Base-by-base conservation (phyloP, 148 eudicot species). In the Polygonum maritimum region DNA sequence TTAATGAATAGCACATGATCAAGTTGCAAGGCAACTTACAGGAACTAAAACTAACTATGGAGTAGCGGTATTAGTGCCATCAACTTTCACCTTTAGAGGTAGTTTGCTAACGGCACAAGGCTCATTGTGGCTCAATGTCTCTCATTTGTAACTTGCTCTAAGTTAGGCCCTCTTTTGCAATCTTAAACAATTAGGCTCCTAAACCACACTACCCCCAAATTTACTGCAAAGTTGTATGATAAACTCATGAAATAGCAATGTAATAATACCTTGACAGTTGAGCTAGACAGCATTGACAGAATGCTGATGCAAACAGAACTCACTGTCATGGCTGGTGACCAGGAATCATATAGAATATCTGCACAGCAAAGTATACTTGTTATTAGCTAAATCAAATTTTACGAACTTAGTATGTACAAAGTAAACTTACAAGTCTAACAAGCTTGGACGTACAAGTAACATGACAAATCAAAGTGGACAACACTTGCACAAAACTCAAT, bases 291-390 rank as follows among this genome's bases (percentile, higher is more conserved):
- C 93, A 89, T 86, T 76, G 91, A 89, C 19, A 88, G 87, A 83
- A 89, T 87, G 87, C 93, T 89, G 58, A 89, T 85, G 79, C 93
- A 89, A 78, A 90, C 80, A 33, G 91, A 90, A 76, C 91, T 86
- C 65, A 88, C 88, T 55, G 94, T 90, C 94, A 88, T 90, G 60
- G 94, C 88, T n/a, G 90, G 91, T 22, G 91, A 88, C 90, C 90
- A 89, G 31, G 89, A 89, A 52, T 89, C 93, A 62, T 89, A 87
- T 76, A 89, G 74, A 60, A 89, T 89, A 82, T 89, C 93, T 87
- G 81, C 86, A 87, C 48, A 57, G 3, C 69, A 54, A 54, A 54
- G 60, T 1, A 54, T n/a, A n/a, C 60, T 19, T 54, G 60, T 19
- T n/a, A 54, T 19, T n/a, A 54, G 60, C 60, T 54, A 54, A 54